Percentiles rank a stretch among this genome's conserved stretches.
phyloP scores from a whole-genome alignment of 2,329 filamentous ascomycete genomes.

The Claviceps paspali region DNA sequence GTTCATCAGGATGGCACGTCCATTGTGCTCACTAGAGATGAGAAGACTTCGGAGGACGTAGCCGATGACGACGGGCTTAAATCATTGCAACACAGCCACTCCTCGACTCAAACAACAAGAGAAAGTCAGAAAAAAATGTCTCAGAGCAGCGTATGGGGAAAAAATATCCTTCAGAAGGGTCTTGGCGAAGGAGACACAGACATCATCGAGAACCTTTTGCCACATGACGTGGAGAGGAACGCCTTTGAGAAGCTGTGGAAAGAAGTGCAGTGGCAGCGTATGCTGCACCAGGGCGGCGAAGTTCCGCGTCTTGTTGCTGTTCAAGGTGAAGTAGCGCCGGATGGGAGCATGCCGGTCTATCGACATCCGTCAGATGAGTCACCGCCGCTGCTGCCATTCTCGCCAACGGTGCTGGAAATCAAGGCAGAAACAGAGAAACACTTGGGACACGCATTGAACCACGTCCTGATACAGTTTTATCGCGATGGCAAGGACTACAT shows the following conservation, averaged over 20 bases:
- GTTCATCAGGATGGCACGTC: background rate
- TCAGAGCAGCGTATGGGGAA: background rate
- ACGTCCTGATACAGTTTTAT: slow-evolving; percentile 86
- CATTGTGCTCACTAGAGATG: background rate
- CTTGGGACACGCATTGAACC: slow-evolving; percentile 72
- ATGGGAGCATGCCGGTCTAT: slow-evolving; percentile 77
- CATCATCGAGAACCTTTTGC: slow-evolving; percentile 56
- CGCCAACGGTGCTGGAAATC: slow-evolving; percentile 54
- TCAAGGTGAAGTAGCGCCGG: slow-evolving; percentile 54
- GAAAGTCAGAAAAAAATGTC: background rate
- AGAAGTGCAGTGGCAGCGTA: slow-evolving; percentile 77
- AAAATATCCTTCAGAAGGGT: slow-evolving; percentile 23
- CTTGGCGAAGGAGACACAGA: slow-evolving; percentile 73
- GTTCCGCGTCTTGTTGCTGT: slow-evolving; percentile 86
- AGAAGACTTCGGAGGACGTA: background rate
- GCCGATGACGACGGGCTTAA: background rate
- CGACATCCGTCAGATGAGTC: slow-evolving; percentile 86
- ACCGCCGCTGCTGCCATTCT: slow-evolving; percentile 62
- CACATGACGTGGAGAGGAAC: slow-evolving; percentile 34
- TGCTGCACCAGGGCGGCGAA: slow-evolving; percentile 83
- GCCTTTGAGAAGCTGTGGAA: slow-evolving; percentile 55
- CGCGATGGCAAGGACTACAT: slow-evolving; percentile 83
- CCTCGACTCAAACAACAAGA: background rate
- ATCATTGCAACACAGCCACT: slow-evolving; percentile 1
- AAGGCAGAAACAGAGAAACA: slow-evolving; percentile 52